phyloP scores from a whole-genome alignment of 1,284 basidiomycete species.

The Moesziomyces globuligerus region DNA sequence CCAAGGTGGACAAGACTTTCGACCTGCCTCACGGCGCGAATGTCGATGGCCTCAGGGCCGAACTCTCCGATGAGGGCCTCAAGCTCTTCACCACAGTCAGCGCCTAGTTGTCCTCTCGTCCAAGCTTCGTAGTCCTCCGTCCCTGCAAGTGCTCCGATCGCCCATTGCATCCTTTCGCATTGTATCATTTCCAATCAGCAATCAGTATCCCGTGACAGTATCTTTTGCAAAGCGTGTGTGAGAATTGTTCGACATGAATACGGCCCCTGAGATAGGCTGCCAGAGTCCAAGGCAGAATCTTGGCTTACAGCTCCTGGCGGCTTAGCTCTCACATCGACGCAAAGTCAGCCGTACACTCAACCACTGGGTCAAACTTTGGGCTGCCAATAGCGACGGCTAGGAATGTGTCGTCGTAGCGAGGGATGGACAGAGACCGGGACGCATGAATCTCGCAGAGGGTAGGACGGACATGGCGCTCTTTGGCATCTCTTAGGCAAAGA shows the following conservation, averaged over 20 bases:
- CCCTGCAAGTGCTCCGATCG: constrained; percentile 4
- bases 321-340: too few relatives aligned
- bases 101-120: constrained; percentile 6
- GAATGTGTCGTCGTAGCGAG: too few relatives aligned
- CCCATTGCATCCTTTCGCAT: not conserved
- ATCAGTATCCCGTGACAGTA: not conserved
- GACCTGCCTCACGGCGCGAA: constrained; percentile 34
- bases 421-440: too few relatives aligned
- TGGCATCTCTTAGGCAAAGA: not conserved
- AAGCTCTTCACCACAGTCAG: constrained; percentile 45
- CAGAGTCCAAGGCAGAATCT: too few relatives aligned
- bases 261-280: too few relatives aligned
- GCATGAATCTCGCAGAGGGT: too few relatives aligned
- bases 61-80: constrained; percentile 41
- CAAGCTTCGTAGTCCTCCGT: not conserved
- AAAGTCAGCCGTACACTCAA: too few relatives aligned
- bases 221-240: not conserved
- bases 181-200: not conserved
- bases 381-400: too few relatives aligned
- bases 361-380: too few relatives aligned
- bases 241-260: too few relatives aligned
- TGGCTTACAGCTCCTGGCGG: too few relatives aligned
- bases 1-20: constrained; percentile 31
- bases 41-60: constrained; percentile 38
- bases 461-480: too few relatives aligned